Evolutionary conservation across 2,329 filamentous ascomycete species (phyloP).

Genomic region (Epichloe scottii): DNA sequence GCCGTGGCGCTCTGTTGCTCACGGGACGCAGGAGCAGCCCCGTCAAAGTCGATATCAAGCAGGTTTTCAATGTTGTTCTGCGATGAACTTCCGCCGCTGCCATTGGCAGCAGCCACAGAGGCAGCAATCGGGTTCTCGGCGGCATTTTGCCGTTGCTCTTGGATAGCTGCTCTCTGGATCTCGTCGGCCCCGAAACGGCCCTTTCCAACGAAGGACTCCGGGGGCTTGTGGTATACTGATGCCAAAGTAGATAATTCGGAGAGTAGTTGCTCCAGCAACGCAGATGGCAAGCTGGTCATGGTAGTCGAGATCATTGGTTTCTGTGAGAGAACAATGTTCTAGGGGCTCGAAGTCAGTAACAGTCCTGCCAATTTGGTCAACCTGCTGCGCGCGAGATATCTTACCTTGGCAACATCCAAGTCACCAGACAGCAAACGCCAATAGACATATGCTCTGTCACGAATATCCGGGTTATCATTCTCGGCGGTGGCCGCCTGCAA

Average conservation of each 20-base stretch:
- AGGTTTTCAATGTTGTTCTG: slow-evolving; percentile 87
- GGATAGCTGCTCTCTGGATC: slow-evolving; percentile 88
- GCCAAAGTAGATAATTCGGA: slow-evolving; percentile 85
- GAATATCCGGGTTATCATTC: slow-evolving; percentile 94
- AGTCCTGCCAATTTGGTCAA: not conserved
- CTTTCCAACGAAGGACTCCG: slow-evolving; percentile 94
- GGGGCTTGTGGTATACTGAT: slow-evolving; percentile 96
- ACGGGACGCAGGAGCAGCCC: slow-evolving; percentile 77
- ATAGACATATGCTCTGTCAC: slow-evolving; percentile 94
- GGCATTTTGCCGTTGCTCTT: slow-evolving; percentile 86
- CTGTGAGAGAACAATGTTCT: slow-evolving; percentile 79
- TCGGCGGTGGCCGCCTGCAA: slow-evolving; percentile 85
- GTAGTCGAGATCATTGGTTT: slow-evolving; percentile 92
- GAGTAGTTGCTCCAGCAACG: slow-evolving; percentile 80
- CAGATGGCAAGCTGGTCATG: slow-evolving; percentile 74
- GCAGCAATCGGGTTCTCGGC: slow-evolving; percentile 91
- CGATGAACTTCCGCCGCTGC: slow-evolving; percentile 36
- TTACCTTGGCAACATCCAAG: slow-evolving; percentile 74
- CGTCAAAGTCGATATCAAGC: slow-evolving; percentile 92
- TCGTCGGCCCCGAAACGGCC: slow-evolving; percentile 88
- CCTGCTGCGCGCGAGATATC: not conserved
- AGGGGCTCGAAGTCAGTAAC: not conserved
- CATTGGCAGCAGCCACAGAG: slow-evolving; percentile 58
- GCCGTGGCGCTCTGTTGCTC: slow-evolving; percentile 43
- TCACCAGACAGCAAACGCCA: slow-evolving; percentile 94